These are phyloP conservation scores for Diaporthe citri DNA, from an alignment of 2,329 filamentous ascomycete genomes.

Conservation along the genomic window DNA sequence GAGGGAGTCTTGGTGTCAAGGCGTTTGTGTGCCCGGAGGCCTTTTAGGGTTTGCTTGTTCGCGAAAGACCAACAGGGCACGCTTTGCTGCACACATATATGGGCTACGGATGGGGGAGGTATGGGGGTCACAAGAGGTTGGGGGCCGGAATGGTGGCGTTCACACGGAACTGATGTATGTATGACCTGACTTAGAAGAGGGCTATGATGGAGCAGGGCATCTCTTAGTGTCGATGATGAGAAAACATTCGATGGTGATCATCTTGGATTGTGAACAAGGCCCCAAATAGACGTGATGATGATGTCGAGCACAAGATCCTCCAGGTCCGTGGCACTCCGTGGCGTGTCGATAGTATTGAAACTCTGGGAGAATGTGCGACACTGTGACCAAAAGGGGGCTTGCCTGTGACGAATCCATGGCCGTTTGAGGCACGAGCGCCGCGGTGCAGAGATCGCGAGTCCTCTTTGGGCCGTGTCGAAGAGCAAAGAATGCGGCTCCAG, in stretches of 20 bases:
- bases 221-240: conserved; percentile 3
- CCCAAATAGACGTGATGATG: not conserved
- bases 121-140: not conserved
- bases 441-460: not conserved
- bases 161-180: conserved; percentile 4
- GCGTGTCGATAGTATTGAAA: conserved; percentile 34
- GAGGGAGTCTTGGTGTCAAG: conserved; percentile 8
- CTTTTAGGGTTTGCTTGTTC: conserved; percentile 24
- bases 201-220: not conserved
- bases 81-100: conserved; percentile 11
- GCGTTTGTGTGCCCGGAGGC: conserved; percentile 18
- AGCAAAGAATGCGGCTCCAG: conserved; percentile 30
- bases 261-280: not conserved
- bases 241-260: conserved; percentile 12
- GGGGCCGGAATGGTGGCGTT: conserved; percentile 8
- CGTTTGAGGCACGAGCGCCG: conserved; percentile 11
- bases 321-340: conserved; percentile 22
- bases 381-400: conserved; percentile 18
- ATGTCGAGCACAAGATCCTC: conserved; percentile 18
- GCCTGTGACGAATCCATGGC: conserved; percentile 11
- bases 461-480: conserved; percentile 1
- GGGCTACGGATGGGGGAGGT: not conserved
- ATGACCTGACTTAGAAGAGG: not conserved
- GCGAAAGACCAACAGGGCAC: conserved; percentile 15
- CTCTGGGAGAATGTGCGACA: conserved; percentile 15